Evolutionary conservation across 1,284 basidiomycete genomes (phyloP).

Genomic region (Phlebopus sp.): DNA sequence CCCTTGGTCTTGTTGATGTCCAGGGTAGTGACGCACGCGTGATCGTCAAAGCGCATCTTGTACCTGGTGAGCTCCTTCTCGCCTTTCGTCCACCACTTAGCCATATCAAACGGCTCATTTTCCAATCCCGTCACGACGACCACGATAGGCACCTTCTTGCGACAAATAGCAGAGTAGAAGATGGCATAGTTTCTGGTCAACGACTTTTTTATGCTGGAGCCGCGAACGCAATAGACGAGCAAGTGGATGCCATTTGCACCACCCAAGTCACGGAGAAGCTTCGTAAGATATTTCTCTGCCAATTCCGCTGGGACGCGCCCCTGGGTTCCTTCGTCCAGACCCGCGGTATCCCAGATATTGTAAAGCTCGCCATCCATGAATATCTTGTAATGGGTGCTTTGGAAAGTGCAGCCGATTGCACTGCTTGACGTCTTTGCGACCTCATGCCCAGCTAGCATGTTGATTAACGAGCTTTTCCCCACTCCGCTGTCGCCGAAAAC

Average conservation of each 20-base stretch:
- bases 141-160: slow-evolving; percentile 31
- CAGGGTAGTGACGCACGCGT: slow-evolving; percentile 33
- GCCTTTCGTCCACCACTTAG: slow-evolving; percentile 33
- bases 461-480: slow-evolving; percentile 32
- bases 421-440: slow-evolving; percentile 26
- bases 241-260: slow-evolving; percentile 29
- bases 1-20: slow-evolving; percentile 16
- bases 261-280: slow-evolving; percentile 26
- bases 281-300: slow-evolving; percentile 25
- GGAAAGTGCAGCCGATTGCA: slow-evolving; percentile 30
- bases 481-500: slow-evolving; percentile 34
- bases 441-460: slow-evolving; percentile 27
- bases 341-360: slow-evolving; percentile 32
- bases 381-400: slow-evolving; percentile 18
- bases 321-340: slow-evolving; percentile 27
- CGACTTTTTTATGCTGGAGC: slow-evolving; percentile 22
- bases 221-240: slow-evolving; percentile 34
- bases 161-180: slow-evolving; percentile 30
- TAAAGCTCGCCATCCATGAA: slow-evolving; percentile 14
- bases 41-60: slow-evolving; percentile 29
- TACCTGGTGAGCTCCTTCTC: slow-evolving; percentile 22
- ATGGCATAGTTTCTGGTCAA: slow-evolving; percentile 29
- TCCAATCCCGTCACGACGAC: slow-evolving; percentile 33
- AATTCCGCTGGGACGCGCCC: slow-evolving; percentile 21
- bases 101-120: slow-evolving; percentile 30